phyloP scores from a whole-genome alignment of 2,329 filamentous ascomycete genomes.

The Colletotrichum coccodes region DNA sequence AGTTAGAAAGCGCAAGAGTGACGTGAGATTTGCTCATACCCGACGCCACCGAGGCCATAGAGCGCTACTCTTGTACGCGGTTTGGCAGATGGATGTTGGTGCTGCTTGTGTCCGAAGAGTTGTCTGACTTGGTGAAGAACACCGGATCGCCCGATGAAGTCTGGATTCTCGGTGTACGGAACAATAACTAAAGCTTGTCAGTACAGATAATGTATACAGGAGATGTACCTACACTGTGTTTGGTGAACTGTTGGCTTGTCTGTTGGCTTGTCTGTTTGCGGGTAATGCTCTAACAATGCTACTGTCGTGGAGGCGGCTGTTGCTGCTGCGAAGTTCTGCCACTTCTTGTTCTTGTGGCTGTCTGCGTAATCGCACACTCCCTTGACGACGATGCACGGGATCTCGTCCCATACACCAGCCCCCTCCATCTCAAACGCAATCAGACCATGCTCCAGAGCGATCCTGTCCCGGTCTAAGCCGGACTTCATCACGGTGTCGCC shows the following conservation, averaged over 20 bases:
- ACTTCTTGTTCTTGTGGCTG: too few species aligned
- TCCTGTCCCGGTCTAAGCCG: background rate
- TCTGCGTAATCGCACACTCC: too few species aligned
- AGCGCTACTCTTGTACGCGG: background rate
- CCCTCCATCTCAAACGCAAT: slow-evolving; percentile 15
- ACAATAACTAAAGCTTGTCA: background rate
- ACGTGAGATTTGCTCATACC: background rate
- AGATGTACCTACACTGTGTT: background rate
- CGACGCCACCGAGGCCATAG: background rate
- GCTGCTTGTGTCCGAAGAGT: background rate
- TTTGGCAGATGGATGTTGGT: background rate
- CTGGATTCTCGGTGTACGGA: background rate
- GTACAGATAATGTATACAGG: background rate
- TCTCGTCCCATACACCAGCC: background rate
- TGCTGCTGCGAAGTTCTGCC: too few species aligned
- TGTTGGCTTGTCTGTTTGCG: too few species aligned
- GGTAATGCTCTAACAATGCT: too few species aligned
- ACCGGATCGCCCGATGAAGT: background rate
- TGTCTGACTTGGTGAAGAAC: background rate
- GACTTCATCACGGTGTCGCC: slow-evolving; percentile 45
- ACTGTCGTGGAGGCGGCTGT: too few species aligned
- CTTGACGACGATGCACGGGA: too few species aligned
- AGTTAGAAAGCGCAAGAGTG: slow-evolving; percentile 1
- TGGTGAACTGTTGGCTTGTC: too few species aligned
- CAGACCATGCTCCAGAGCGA: background rate